Conservation (phyloP, 1,284 basidiomycete species). For the Boletus sp. region DNA sequence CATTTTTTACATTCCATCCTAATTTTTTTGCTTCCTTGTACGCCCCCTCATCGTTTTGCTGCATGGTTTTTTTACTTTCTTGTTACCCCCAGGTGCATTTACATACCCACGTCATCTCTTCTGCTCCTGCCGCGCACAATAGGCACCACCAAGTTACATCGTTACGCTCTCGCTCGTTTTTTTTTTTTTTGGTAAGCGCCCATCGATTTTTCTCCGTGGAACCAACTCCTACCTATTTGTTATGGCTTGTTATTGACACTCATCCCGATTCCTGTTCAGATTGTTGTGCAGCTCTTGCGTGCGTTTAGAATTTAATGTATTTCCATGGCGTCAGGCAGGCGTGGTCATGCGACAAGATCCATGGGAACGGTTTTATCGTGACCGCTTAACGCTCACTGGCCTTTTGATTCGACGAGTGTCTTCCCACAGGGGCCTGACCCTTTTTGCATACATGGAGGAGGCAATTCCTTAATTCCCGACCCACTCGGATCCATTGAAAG, state of each 20-base stretch:
- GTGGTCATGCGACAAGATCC: slow-evolving; percentile 4
- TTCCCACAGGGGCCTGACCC: neutral
- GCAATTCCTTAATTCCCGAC: too few species aligned
- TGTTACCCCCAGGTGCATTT: slow-evolving; percentile 24
- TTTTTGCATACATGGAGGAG: neutral
- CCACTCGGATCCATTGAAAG: too few species aligned
- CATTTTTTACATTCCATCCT: slow-evolving; percentile 22
- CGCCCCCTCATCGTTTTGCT: slow-evolving; percentile 23
- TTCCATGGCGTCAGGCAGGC: slow-evolving; percentile 12
- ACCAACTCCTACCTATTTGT: slow-evolving; percentile 13
- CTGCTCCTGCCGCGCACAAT: slow-evolving; percentile 19
- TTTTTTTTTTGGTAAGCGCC: slow-evolving; percentile 14
- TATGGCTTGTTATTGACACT: slow-evolving; percentile 26
- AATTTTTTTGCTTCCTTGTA: slow-evolving; percentile 25
- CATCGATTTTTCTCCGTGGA: slow-evolving; percentile 11
- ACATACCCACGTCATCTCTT: slow-evolving; percentile 23
- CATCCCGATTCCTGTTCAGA: slow-evolving; percentile 9
- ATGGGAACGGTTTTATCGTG: neutral
- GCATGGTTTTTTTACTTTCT: slow-evolving; percentile 16
- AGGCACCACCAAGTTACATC: slow-evolving; percentile 23
- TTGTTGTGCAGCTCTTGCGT: slow-evolving; percentile 8
- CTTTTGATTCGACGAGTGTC: neutral
- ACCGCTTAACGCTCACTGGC: neutral
- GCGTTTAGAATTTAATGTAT: slow-evolving; percentile 11
- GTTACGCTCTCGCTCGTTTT: slow-evolving; percentile 30